Conservation (phyloP, 352 stramenopile genomes). For the Globisporangium abappressorium region DNA sequence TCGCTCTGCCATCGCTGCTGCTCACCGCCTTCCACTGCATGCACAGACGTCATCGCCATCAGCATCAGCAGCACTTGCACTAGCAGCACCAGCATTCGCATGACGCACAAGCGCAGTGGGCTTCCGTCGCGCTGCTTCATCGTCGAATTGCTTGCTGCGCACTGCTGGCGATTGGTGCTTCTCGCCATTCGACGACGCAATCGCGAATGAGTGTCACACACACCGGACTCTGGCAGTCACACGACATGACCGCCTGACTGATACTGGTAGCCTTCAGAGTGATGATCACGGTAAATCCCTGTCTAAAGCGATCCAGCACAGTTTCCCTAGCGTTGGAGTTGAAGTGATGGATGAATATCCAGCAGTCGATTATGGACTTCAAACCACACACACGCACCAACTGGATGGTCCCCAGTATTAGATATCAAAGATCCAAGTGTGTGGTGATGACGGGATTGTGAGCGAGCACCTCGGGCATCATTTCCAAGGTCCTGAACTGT, state of each 20-base stretch:
- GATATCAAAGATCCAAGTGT: not conserved
- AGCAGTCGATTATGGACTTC: not conserved
- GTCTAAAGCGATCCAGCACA: not conserved
- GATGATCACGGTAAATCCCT: not conserved
- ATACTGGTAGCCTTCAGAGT: not conserved
- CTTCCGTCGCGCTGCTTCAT: not conserved
- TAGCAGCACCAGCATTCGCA: not conserved
- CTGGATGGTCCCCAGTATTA: not conserved
- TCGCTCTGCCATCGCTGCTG: conserved; percentile 2
- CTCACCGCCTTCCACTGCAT: not conserved
- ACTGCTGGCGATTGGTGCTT: not conserved
- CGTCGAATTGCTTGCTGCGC: not conserved
- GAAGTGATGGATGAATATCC: not conserved
- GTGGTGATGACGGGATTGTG: not conserved
- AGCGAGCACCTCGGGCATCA: not conserved
- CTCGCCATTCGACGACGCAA: not conserved
- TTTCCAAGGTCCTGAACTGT: not conserved
- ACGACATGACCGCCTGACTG: not conserved
- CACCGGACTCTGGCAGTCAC: not conserved
- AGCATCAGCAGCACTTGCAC: not conserved
- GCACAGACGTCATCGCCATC: not conserved
- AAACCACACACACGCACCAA: not conserved
- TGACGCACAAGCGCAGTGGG: no score
- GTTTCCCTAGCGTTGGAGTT: not conserved
- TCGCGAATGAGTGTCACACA: conserved; percentile 8